A percentile compares a stretch with the other conserved stretches of the same genome.
These are phyloP conservation scores for Firmiana major DNA, from an alignment of 345 rosid species.

Conservation along the genomic window DNA sequence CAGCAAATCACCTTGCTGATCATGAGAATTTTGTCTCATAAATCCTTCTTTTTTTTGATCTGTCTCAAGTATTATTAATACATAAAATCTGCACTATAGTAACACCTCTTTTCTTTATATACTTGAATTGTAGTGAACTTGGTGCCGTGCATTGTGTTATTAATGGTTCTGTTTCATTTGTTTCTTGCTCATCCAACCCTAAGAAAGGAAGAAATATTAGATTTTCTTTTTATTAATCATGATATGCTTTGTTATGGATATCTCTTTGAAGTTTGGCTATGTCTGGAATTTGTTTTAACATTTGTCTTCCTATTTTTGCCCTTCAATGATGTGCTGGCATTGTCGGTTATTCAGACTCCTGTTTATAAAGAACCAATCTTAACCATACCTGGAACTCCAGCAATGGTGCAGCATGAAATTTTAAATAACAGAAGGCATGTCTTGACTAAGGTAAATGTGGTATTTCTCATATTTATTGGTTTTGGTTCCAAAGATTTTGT, in stretches of 20 bases:
- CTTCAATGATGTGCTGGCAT: background rate
- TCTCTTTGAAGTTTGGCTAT: background rate
- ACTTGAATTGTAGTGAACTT: slow-evolving; percentile 7
- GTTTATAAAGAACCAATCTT: slow-evolving; percentile 74
- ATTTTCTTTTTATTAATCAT: background rate
- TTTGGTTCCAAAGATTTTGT: slow-evolving; percentile 4
- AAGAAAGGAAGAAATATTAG: background rate
- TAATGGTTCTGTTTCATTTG: background rate
- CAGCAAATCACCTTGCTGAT: background rate
- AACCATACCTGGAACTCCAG: slow-evolving; percentile 78
- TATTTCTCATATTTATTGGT: slow-evolving; percentile 10
- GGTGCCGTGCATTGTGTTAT: background rate
- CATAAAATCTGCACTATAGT: background rate
- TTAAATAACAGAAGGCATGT: slow-evolving; percentile 94
- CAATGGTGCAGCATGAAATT: slow-evolving; percentile 92
- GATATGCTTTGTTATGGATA: background rate
- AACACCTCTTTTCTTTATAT: background rate
- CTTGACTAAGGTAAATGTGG: slow-evolving; percentile 72
- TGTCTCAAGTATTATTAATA: background rate
- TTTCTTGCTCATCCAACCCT: background rate
- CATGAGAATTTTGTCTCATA: background rate
- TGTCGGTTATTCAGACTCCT: slow-evolving; percentile 55
- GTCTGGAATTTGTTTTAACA: background rate
- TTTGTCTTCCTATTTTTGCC: background rate
- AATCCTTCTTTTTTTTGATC: background rate